Conservation (phyloP, 495 filamentous ascomycete species). For the Collariella sp. region DNA sequence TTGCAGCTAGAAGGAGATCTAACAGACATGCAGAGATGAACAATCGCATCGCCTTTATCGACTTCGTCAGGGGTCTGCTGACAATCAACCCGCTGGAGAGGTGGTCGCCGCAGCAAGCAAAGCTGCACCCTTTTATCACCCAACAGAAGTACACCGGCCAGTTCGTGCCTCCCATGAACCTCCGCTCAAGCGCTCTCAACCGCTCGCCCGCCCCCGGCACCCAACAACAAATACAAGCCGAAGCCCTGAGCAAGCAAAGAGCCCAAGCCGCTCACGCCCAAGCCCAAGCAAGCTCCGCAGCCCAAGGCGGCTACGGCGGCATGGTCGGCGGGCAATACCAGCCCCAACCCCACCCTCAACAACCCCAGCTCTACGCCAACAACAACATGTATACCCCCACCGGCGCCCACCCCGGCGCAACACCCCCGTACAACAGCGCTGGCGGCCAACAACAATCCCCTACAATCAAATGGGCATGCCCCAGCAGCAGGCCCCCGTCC, state of each 20-base stretch:
- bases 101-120: slow-evolving; percentile 97
- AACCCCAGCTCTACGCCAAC: slow-evolving; percentile 60
- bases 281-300: slow-evolving; percentile 48
- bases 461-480: slow-evolving; percentile 71
- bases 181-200: slow-evolving; percentile 73
- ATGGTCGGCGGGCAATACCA: slow-evolving; percentile 32
- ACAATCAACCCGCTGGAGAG: slow-evolving; percentile 94
- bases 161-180: slow-evolving; percentile 95
- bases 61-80: slow-evolving; percentile 92
- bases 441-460: slow-evolving; percentile 59
- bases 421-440: slow-evolving; percentile 91
- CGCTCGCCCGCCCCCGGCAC: slow-evolving; percentile 92
- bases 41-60: slow-evolving; percentile 96
- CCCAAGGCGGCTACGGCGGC: slow-evolving; percentile 42
- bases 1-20: neutral
- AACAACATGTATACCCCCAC: slow-evolving; percentile 66
- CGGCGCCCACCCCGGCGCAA: slow-evolving; percentile 53
- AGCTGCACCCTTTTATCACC: slow-evolving; percentile 96
- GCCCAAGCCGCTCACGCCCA: slow-evolving; percentile 62
- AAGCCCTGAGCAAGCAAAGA: slow-evolving; percentile 82
- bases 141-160: slow-evolving; percentile 94
- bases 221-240: slow-evolving; percentile 91
- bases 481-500: slow-evolving; percentile 52
- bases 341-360: slow-evolving; percentile 34
- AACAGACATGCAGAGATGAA: slow-evolving; percentile 68